phyloP scores from a whole-genome alignment of 1,284 basidiomycete genomes.

The Coniophora puteana region DNA sequence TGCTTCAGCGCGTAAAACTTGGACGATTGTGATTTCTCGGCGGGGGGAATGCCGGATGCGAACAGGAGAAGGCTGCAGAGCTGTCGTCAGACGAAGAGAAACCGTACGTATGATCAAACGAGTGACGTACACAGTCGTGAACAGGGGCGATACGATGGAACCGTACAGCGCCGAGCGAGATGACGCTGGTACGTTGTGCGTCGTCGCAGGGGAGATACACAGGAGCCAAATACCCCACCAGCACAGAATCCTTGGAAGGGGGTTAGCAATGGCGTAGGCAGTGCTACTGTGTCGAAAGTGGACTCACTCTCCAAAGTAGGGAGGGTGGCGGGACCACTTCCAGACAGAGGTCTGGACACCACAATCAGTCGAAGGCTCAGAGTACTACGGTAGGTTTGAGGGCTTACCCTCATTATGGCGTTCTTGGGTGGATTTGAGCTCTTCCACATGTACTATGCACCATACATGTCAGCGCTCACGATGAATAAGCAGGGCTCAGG shows the following conservation, averaged over 20 bases:
- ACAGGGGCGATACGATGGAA: constrained; percentile 58
- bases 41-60: constrained; percentile 67
- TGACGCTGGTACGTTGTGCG: constrained; percentile 35
- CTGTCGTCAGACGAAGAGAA: not conserved
- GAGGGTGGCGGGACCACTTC: constrained; percentile 66
- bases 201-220: constrained; percentile 52
- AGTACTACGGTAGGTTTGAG: not conserved
- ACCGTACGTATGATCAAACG: constrained; percentile 1
- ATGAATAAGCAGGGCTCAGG: too few species aligned
- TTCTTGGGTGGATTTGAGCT: constrained; percentile 49
- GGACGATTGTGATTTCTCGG: constrained; percentile 69
- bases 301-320: constrained; percentile 73
- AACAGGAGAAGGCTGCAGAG: constrained; percentile 55
- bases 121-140: constrained; percentile 55
- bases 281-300: not conserved
- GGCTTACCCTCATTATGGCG: constrained; percentile 41
- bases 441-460: constrained; percentile 60
- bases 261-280: not conserved
- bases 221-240: constrained; percentile 76
- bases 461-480: too few species aligned
- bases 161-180: constrained; percentile 55
- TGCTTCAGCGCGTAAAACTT: constrained; percentile 50
- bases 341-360: constrained; percentile 44
- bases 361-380: not conserved
- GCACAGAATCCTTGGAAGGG: constrained; percentile 60